Conservation (phyloP, 179 eudicot species). For the Carnegiea gigantea region DNA sequence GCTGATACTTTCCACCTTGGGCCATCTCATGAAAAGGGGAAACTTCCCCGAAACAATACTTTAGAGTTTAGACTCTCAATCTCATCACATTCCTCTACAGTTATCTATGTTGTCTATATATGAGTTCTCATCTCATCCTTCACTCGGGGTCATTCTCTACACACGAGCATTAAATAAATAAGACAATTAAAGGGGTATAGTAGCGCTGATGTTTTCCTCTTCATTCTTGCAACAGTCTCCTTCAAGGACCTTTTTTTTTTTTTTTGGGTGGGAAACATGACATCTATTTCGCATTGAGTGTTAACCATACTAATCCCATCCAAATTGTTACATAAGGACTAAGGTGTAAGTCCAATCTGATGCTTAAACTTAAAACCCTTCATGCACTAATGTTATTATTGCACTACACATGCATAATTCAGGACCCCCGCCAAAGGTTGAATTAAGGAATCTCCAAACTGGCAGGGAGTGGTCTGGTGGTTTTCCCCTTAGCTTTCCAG, state of each 20-base stretch:
- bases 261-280: background rate
- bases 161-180: too few species aligned
- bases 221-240: too few species aligned
- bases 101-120: background rate
- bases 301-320: background rate
- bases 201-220: too few species aligned
- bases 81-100: background rate
- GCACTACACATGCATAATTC: constrained; percentile 8
- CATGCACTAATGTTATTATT: background rate
- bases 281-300: background rate
- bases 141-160: background rate
- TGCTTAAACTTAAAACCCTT: too few species aligned
- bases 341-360: background rate
- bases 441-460: constrained; percentile 27
- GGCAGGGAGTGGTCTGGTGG: constrained; percentile 19
- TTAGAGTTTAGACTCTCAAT: background rate
- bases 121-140: background rate
- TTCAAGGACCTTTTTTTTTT: too few species aligned
- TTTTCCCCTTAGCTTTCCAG: constrained; percentile 23
- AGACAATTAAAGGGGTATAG: too few species aligned
- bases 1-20: too few species aligned
- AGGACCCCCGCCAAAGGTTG: background rate
- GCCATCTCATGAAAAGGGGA: background rate
- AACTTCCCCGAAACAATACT: background rate
- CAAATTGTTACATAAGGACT: background rate